phyloP scores from a whole-genome alignment of 2,329 filamentous ascomycete species.

The Alternaria viburni region DNA sequence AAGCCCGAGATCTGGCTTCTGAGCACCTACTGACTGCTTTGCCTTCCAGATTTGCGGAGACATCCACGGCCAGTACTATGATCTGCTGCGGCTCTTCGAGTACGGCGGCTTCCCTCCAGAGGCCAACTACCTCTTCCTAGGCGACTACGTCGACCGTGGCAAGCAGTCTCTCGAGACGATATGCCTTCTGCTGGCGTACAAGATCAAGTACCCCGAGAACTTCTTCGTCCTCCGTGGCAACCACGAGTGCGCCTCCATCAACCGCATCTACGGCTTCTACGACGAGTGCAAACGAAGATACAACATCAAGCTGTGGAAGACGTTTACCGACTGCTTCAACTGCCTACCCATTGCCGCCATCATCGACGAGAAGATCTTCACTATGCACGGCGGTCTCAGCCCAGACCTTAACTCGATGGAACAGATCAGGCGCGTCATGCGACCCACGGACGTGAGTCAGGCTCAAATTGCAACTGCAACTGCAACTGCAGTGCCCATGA shows the following conservation, averaged over 20 bases:
- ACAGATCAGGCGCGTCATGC: constrained; percentile 98
- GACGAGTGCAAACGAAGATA: constrained; percentile 99
- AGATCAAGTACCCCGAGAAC: constrained; percentile 99
- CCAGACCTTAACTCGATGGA: constrained; percentile 99
- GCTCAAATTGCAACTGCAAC: not conserved
- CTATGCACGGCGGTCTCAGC: constrained; percentile 97
- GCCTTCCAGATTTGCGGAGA: constrained; percentile 88
- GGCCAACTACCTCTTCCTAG: constrained; percentile 99
- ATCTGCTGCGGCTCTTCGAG: constrained; percentile 95
- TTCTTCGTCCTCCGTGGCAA: constrained; percentile 99
- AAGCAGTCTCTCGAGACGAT: constrained; percentile 99
- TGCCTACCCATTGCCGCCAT: constrained; percentile 97
- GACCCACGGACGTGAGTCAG: constrained; percentile 90
- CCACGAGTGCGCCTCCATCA: constrained; percentile 98
- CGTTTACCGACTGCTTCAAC: constrained; percentile 99
- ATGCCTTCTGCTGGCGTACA: constrained; percentile 94
- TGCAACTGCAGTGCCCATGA: constrained; percentile 30
- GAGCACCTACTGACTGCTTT: constrained; percentile 19
- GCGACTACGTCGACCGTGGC: constrained; percentile 97
- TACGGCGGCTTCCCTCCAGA: constrained; percentile 98
- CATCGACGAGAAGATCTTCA: constrained; percentile 99
- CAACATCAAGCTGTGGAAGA: constrained; percentile 99
- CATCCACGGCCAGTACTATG: constrained; percentile 99
- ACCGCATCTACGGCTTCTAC: constrained; percentile 99
- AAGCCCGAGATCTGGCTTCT: constrained; percentile 2